Percentiles rank a stretch among this genome's conserved stretches.
Evolutionary conservation across 2,329 filamentous ascomycete genomes (phyloP).

Genomic region (Aureobasidium sp.): DNA sequence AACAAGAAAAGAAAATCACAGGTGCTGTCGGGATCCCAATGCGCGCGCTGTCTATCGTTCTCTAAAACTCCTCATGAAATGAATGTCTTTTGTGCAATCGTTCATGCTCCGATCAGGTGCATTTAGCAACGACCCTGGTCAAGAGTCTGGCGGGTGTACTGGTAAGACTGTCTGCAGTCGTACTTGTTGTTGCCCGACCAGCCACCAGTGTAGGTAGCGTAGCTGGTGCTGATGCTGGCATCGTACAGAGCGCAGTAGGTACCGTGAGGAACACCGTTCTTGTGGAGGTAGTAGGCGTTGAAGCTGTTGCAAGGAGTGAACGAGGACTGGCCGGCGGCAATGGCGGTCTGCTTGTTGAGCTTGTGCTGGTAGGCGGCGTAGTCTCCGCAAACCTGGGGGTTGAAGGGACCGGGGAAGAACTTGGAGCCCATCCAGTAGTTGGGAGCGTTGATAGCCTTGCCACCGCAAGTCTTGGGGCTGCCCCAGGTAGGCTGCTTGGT

Average conservation of each 20-base stretch:
- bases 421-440: conserved; percentile 20
- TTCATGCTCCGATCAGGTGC: neutral
- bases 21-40: neutral
- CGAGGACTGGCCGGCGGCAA: conserved; percentile 12
- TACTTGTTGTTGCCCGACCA: conserved; percentile 17
- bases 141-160: conserved; percentile 16
- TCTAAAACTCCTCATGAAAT: neutral
- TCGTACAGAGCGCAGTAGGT: conserved; percentile 24
- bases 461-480: conserved; percentile 23
- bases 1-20: neutral
- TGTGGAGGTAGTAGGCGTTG: conserved; percentile 22
- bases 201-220: conserved; percentile 17
- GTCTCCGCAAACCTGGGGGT: conserved; percentile 22
- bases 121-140: conserved; percentile 16
- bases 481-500: conserved; percentile 24
- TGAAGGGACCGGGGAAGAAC: conserved; percentile 25
- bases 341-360: conserved; percentile 18
- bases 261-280: conserved; percentile 20
- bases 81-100: neutral
- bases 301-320: conserved; percentile 21
- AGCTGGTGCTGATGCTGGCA: conserved; percentile 17
- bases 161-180: conserved; percentile 17
- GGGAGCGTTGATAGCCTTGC: conserved; percentile 18
- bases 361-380: conserved; percentile 23
- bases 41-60: neutral